These are phyloP conservation scores for Xylaria arbuscula DNA, from an alignment of 2,329 filamentous ascomycete genomes.

Conservation along the genomic window DNA sequence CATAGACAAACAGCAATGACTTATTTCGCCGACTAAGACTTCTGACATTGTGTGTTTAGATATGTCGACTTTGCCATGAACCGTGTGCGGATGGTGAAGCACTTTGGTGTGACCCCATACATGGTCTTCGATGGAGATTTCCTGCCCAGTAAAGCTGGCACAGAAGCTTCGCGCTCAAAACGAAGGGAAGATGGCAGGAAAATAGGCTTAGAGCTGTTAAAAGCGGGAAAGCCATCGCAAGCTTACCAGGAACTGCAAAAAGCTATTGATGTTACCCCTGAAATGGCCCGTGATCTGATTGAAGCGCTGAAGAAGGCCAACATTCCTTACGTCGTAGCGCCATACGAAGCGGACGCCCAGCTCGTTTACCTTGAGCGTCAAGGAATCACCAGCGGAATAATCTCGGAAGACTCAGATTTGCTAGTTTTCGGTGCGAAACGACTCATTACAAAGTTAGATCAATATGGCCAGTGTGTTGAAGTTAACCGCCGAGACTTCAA, in stretches of 20 bases:
- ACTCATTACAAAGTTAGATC: constrained; percentile 91
- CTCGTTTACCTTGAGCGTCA: constrained; percentile 91
- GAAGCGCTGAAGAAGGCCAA: constrained; percentile 86
- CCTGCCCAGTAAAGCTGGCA: constrained; percentile 90
- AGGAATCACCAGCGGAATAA: constrained; percentile 84
- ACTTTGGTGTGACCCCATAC: constrained; percentile 94
- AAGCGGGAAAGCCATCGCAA: constrained; percentile 81
- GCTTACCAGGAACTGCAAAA: constrained; percentile 92
- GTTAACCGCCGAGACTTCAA: constrained; percentile 91
- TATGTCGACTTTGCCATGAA: constrained; percentile 92
- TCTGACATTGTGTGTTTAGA: constrained; percentile 58
- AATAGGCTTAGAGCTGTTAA: constrained; percentile 80
- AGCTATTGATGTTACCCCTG: constrained; percentile 92
- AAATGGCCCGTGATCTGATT: constrained; percentile 93
- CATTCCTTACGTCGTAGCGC: constrained; percentile 90
- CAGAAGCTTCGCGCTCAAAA: constrained; percentile 80
- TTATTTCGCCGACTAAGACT: neutral
- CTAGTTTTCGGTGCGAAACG: constrained; percentile 94
- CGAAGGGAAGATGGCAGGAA: constrained; percentile 81
- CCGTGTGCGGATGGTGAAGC: constrained; percentile 91
- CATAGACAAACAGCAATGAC: constrained; percentile 16
- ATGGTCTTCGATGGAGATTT: constrained; percentile 96
- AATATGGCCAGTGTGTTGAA: constrained; percentile 92
- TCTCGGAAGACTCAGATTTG: constrained; percentile 96
- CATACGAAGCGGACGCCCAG: constrained; percentile 98